These are phyloP conservation scores for Achlya hypogyna DNA, from an alignment of 352 stramenopile species.

Conservation along the genomic window DNA sequence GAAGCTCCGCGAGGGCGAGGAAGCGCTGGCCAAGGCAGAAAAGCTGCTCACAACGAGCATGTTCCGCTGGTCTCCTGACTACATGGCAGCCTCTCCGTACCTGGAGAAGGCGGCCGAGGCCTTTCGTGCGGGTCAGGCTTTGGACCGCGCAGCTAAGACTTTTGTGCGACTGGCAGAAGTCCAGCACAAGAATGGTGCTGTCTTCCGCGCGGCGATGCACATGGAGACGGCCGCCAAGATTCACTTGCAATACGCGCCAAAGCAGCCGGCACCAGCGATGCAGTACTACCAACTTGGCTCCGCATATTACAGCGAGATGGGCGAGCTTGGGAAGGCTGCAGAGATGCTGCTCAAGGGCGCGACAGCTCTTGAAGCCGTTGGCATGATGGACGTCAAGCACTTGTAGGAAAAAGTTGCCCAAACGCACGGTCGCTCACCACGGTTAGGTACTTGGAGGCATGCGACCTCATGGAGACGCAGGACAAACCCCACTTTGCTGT, in stretches of 20 bases:
- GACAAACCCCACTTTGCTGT: slow-evolving; percentile 77
- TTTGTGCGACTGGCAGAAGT: slow-evolving; percentile 49
- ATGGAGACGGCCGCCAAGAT: slow-evolving; percentile 72
- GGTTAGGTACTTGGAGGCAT: slow-evolving; percentile 43
- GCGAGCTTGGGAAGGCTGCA: slow-evolving; percentile 71
- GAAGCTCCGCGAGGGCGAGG: slow-evolving; percentile 43
- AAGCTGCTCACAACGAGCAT: slow-evolving; percentile 50
- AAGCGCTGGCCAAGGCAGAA: slow-evolving; percentile 44
- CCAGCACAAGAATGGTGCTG: slow-evolving; percentile 63
- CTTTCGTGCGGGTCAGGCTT: slow-evolving; percentile 53
- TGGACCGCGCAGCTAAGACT: slow-evolving; percentile 45
- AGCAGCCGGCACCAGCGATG: slow-evolving; percentile 38
- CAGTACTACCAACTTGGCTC: slow-evolving; percentile 54
- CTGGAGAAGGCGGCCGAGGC: slow-evolving; percentile 66
- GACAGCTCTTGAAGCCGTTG: slow-evolving; percentile 34
- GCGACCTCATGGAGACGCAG: slow-evolving; percentile 65
- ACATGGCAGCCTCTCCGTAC: slow-evolving; percentile 51
- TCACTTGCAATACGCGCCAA: slow-evolving; percentile 35
- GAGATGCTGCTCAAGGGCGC: slow-evolving; percentile 66
- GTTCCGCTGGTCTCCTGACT: slow-evolving; percentile 63
- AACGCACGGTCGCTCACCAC: background rate
- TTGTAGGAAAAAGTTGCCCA: slow-evolving; percentile 20
- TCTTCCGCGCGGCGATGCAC: slow-evolving; percentile 61
- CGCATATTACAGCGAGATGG: slow-evolving; percentile 68
- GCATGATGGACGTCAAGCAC: slow-evolving; percentile 32